These are phyloP conservation scores for Lathyrus tuberosus DNA, from an alignment of 306 rosid species.

Conservation along the genomic window DNA sequence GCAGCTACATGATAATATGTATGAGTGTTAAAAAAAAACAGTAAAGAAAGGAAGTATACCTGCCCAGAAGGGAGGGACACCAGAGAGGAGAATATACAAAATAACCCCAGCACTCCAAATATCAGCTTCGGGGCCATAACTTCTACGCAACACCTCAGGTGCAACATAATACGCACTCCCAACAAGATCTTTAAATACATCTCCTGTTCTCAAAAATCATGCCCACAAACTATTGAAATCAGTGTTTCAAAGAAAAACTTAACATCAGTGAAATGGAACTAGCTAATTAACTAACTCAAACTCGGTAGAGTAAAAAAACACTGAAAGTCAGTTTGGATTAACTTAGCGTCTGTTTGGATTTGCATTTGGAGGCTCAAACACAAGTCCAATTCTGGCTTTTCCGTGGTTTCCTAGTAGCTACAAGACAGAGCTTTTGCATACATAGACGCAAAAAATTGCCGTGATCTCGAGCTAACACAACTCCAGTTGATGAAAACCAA, in stretches of 20 bases:
- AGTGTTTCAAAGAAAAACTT: background rate
- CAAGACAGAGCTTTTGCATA: too few species aligned
- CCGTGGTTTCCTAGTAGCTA: too few species aligned
- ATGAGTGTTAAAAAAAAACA: background rate
- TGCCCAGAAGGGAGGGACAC: slow-evolving; percentile 99
- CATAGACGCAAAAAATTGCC: too few species aligned
- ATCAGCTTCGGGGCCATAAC: slow-evolving; percentile 90
- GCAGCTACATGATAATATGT: background rate
- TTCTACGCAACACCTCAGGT: slow-evolving; percentile 83
- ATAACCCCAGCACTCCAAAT: slow-evolving; percentile 97
- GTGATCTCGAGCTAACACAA: too few species aligned
- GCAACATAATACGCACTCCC: slow-evolving; percentile 99
- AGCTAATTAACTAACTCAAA: background rate
- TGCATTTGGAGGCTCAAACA: too few species aligned
- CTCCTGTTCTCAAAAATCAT: slow-evolving; percentile 56
- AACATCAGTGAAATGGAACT: background rate
- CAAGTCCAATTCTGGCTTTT: too few species aligned
- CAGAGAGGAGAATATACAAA: slow-evolving; percentile 87
- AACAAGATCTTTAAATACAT: slow-evolving; percentile 82
- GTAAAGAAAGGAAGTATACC: slow-evolving; percentile 53
- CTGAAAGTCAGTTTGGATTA: too few species aligned
- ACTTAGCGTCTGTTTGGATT: too few species aligned
- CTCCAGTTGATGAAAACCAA: too few species aligned
- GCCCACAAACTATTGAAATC: background rate
- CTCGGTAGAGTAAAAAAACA: too few species aligned